Evolutionary conservation across 805 yeast genomes (phyloP), one percentile per base, ranked within the genome.

Genomic region (Lipomyces lipofer): DNA sequence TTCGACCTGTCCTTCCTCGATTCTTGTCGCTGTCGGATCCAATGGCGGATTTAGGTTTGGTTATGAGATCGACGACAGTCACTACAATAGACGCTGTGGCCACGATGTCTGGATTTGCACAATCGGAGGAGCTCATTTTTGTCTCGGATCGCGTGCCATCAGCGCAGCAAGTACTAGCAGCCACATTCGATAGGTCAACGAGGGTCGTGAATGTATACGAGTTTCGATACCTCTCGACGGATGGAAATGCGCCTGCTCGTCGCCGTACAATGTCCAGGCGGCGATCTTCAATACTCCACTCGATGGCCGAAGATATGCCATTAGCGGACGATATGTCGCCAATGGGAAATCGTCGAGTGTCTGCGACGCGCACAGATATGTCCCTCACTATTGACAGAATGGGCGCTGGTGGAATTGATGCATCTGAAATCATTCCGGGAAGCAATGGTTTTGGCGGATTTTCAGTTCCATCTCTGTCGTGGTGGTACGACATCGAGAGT

Each of bases 21-120:
- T 85, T 87, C 61, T 73, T 88, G 49, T 82, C 95, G 0, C 66
- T 89, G 54, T 76, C 83, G 1, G 95, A 88, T 66, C 92, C 96
- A 0, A 71, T 85, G 56, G 79, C 81, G 1, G 94, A 88, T 3
- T 76, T 87, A 52, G 89, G 95, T 1, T 72, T 81, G 3, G 78
- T 89, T 3, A 81, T 83, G 0, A 28, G 24, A 5, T 12, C 43
- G 27, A 22, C 38, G n/a, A 12, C 5, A 19, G 22, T 2, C 22
- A 4, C 40, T 5, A 36, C 24, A 10, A 9, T 13, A 10, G 43
- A 35, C 22, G n/a, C 82, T 92, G 0, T 81, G 89, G 0, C 82
- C n/a, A 25, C 90, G 1, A 83, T 86, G 0, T 79, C 88, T 0
- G 78, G 82, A 2, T 79, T 87, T 27, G 76, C 86, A 0, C 68